These are phyloP conservation scores for Salinomyces thailandicus DNA, from an alignment of 2,329 filamentous ascomycete species.

Conservation along the genomic window DNA sequence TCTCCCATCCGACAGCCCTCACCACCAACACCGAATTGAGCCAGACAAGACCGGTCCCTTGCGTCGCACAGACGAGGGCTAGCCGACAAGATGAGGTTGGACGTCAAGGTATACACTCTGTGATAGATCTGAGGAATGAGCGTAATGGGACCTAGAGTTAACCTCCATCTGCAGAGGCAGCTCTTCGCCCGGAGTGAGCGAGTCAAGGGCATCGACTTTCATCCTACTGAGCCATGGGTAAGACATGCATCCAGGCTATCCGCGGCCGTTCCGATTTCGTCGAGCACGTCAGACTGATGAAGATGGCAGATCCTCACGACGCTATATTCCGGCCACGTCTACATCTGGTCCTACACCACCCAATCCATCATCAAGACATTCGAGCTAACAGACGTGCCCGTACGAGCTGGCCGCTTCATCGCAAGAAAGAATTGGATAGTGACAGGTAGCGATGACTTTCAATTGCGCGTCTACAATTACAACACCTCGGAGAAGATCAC, in stretches of 20 bases:
- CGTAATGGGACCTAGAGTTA: constrained; percentile 29
- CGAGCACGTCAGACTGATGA: neutral
- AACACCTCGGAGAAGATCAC: constrained; percentile 99
- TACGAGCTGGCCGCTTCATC: constrained; percentile 91
- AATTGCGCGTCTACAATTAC: constrained; percentile 90
- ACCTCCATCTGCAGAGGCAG: constrained; percentile 52
- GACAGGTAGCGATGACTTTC: constrained; percentile 79
- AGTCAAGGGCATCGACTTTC: constrained; percentile 96
- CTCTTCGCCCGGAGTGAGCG: constrained; percentile 84
- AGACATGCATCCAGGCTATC: no score
- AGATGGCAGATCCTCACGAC: constrained; percentile 77
- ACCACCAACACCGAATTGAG: constrained; percentile 3
- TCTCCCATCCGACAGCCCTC: neutral
- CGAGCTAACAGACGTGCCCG: constrained; percentile 95
- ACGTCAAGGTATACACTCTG: constrained; percentile 43
- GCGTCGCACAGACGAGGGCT: constrained; percentile 8
- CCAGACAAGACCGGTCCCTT: constrained; percentile 18
- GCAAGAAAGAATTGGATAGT: constrained; percentile 87
- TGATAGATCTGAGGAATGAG: neutral
- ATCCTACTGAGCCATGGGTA: constrained; percentile 93
- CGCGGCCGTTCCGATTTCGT: no score
- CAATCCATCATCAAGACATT: constrained; percentile 98
- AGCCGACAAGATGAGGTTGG: constrained; percentile 42
- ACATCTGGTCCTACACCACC: constrained; percentile 98
- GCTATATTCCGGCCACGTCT: constrained; percentile 94